These are phyloP conservation scores for Kernera saxatilis DNA, from an alignment of 345 rosid species.

Conservation along the genomic window DNA sequence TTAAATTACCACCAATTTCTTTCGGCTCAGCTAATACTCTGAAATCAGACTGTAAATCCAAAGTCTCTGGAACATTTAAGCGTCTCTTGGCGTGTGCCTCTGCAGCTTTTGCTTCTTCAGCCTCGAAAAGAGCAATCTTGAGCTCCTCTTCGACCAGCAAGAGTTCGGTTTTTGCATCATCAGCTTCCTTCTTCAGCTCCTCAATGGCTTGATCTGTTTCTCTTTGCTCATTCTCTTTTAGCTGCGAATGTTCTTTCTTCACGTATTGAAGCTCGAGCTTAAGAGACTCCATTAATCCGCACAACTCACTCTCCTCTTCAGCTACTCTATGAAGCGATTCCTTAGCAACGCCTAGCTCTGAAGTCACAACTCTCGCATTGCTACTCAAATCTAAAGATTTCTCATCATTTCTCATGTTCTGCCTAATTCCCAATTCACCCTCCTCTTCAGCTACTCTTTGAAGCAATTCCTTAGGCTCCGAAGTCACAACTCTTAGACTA, in stretches of 20 bases:
- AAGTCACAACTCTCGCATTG: slow-evolving; percentile 64
- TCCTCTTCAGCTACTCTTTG: slow-evolving; percentile 75
- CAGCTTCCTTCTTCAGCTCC: slow-evolving; percentile 63
- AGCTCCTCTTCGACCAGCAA: slow-evolving; percentile 56
- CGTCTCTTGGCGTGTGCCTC: slow-evolving; percentile 58
- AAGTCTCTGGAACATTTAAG: slow-evolving; percentile 47
- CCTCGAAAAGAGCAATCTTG: slow-evolving; percentile 55
- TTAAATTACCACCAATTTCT: slow-evolving; percentile 61
- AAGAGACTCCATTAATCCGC: slow-evolving; percentile 58
- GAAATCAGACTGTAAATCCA: slow-evolving; percentile 57
- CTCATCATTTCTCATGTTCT: slow-evolving; percentile 54
- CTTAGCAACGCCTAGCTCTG: slow-evolving; percentile 76
- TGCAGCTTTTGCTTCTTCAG: slow-evolving; percentile 63
- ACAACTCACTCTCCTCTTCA: slow-evolving; percentile 68
- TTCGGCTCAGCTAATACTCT: slow-evolving; percentile 60
- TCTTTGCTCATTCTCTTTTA: slow-evolving; percentile 56
- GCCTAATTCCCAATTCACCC: slow-evolving; percentile 33
- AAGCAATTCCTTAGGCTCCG: slow-evolving; percentile 71
- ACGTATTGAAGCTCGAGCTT: slow-evolving; percentile 65
- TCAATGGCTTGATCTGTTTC: slow-evolving; percentile 54
- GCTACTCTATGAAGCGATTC: slow-evolving; percentile 78
- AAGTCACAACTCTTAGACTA: slow-evolving; percentile 58
- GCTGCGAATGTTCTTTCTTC: slow-evolving; percentile 66
- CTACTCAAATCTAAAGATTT: slow-evolving; percentile 41
- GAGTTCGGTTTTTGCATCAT: slow-evolving; percentile 39